Evolutionary conservation across 2,329 filamentous ascomycete genomes (phyloP), one percentile per base, ranked within the genome.

Genomic region (Phyllosticta citrichinensis): DNA sequence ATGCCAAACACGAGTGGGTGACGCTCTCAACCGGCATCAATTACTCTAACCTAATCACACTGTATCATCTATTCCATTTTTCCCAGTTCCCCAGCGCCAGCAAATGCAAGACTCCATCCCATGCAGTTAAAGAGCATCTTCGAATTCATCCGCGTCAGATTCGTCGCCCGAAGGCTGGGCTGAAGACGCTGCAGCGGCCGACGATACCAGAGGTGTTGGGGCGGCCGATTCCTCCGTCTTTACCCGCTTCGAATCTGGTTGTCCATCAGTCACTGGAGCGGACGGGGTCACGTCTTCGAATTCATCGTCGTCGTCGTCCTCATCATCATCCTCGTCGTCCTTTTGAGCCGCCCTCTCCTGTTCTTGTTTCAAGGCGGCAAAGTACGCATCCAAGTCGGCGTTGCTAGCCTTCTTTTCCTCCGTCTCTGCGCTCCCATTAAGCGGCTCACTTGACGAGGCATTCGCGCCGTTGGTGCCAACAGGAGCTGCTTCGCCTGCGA

Each of bases 341-440:
- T 81, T 69, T 52, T 72, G 69, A 14, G 72, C 73, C 54, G 74
- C 68, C 54, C 74, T 69, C 57, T 70, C 78, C 70, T 87, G 81
- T 64, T 85, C 83, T 5, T 80, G 81, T 66, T 85, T 85, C 19
- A 91, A 78, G 62, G 81, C 82, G 47, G 82, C 82, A 70, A 89
- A 91, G 61, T 88, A 84, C 59, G 84, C 83, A 61, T 87, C 85
- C 64, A 91, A 80, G 77, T 63, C 81, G 61, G 78, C 76, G n/a
- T 80, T 76, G 25, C 78, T 69, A 6, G 75, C 72, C 54, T 80
- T 79, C 69, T 83, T 82, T 52, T 71, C 72, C 25, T 79, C 76
- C 25, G 81, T 78, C 1, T 77, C 75, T 27, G 79, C 76, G 17
- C 25, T n/a, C 17, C 60, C 55, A 17, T 57, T 62, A 2, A 27